Base-by-base conservation (phyloP, 2,329 filamentous ascomycete genomes). In the Phyllosticta ampelicida region DNA sequence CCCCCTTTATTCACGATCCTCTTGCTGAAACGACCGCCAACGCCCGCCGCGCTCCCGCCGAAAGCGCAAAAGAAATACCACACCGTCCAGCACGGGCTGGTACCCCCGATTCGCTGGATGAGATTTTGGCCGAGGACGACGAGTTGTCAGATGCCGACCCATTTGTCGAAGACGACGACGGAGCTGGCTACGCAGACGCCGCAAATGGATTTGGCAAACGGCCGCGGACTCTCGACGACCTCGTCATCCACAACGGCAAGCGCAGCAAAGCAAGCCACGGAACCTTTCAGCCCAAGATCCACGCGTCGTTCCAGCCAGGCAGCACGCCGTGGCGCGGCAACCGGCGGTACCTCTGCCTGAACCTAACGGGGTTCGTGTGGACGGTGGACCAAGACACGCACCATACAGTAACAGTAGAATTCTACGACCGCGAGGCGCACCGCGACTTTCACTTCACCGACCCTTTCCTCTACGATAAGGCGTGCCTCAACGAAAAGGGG, bases 361-460 rank as follows among this genome's bases (percentile, higher is more conserved):
- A 97, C 68, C 76, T 99, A 60, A 89, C 91, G 56, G 94, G 95
- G 0, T 94, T 95, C 67, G 89, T 96, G 9, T 99, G 94, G 90
- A 97, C 92, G 0, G 89, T 99, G 18, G 89, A 96, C 65, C 94
- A 99, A 72, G 91, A 96, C 67, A 88, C 87, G 0, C 84, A 79
- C 60, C 71, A 97, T 69, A 99, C 94, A 1, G 86, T 99, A 10
- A 96, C 91, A 0, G 91, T 97, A 1, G 94, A 97, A 67, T 99
- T 99, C 70, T 96, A 97, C 70, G 95, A 99, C 71, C 87, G 90
- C 60, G 90, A 95, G 64, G 85, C 87, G 60, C 87, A 96, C 70
- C 83, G 92, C 53, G 90, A 97, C 70, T 96, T 96, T 66, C 94
- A 97, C 75, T 97, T 99, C 70, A 97, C 91, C 11, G 94, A 99